Base-by-base conservation (phyloP, 2,329 filamentous ascomycete genomes). In the Byssothecium circinans region DNA sequence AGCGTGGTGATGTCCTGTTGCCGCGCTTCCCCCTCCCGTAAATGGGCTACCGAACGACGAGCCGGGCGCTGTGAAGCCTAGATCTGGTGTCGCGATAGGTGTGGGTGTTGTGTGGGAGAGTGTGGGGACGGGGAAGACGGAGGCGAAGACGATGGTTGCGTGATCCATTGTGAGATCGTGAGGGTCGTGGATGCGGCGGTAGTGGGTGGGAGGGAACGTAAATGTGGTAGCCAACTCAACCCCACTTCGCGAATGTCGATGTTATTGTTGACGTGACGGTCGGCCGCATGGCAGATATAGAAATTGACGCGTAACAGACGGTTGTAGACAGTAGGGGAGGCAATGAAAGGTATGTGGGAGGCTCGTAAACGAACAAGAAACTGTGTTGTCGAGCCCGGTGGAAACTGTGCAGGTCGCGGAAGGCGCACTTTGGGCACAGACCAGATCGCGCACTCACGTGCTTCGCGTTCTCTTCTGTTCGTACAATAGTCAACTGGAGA, bases 101-200 rank as follows among this genome's bases (percentile, higher is more conserved):
- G 75, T 77, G 22, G 74, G 74, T 5, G 70, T 71, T 5, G 72
- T 74, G 50, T 73, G 73, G 15, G 68, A 64, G 36, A 68, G 61
- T 41, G 67, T 67, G 20, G 70, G 67, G 10, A 69, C 59, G 14
- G 75, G 71, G 53, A 78, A 78, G 49, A 78, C 68, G 29, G 75
- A 75, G 30, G 66, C 62, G 65, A 78, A 75, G 54, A 74, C 59
- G 37, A 64, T 60, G 41, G 56, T 65, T 32, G 55, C 52, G 52
- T 69, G 62, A 47, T 71, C 64, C 68, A 71, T 71, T 35, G 56
- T 50, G 51, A 25, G 55, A 54, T 49, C 51, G 49, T 45, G 36
- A 47, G 50, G 41, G 44, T 47, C 17, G 52, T 53, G 58, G 57
- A n/a, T 12, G 8, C 5, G 12, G 29, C 25, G 25, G 25, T 27